These are phyloP conservation scores for Fusarium oxysporum DNA, from an alignment of 2,329 filamentous ascomycete species.

Conservation along the genomic window DNA sequence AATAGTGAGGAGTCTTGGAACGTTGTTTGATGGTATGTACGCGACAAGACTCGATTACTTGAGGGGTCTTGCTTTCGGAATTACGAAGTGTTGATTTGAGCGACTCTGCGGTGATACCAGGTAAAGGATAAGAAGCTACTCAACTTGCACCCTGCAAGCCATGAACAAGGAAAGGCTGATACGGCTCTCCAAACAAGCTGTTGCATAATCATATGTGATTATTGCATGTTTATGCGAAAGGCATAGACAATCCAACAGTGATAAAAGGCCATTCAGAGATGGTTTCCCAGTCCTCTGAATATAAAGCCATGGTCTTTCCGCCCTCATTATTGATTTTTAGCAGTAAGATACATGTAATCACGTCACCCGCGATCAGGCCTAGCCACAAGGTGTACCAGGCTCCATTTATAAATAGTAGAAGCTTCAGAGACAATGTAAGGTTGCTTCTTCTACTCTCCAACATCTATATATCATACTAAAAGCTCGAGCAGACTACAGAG, in stretches of 20 bases:
- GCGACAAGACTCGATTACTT: too few species aligned
- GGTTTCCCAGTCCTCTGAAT: neutral
- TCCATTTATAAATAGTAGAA: neutral
- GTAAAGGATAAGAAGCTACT: neutral
- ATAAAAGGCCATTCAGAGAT: neutral
- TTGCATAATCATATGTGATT: too few species aligned
- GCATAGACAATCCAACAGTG: accelerated
- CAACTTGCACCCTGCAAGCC: accelerated
- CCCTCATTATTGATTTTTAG: accelerated
- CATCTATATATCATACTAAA: too few species aligned
- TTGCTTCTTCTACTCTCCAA: neutral
- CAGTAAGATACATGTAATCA: neutral
- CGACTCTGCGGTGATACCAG: too few species aligned
- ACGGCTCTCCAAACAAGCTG: neutral
- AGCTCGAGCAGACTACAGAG: accelerated
- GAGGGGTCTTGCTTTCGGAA: accelerated
- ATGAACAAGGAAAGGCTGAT: neutral
- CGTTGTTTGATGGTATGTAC: neutral
- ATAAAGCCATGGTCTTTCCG: accelerated
- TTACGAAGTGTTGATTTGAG: neutral
- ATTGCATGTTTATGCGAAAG: neutral
- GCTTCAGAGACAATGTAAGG: accelerated
- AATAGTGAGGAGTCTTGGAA: neutral
- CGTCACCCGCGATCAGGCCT: accelerated
- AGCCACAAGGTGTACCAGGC: accelerated